phyloP scores from a whole-genome alignment of 176 grass and related monocot genomes.

The Canna indica region DNA sequence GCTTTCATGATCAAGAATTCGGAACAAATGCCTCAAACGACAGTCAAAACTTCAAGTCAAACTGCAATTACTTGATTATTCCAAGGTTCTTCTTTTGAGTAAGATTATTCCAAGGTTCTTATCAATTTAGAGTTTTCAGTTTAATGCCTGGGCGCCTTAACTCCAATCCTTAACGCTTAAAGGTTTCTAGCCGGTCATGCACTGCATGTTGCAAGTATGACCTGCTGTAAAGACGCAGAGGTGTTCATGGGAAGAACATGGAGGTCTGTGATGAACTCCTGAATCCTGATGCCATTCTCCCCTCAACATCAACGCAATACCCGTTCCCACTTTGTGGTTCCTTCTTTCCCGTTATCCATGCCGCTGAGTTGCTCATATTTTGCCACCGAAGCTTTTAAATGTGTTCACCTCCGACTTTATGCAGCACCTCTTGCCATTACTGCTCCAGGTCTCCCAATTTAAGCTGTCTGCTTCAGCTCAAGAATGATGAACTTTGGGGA shows the following conservation, averaged over 20 bases:
- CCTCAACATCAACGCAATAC: not conserved
- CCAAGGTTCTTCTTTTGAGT: too few relatives aligned
- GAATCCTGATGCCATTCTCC: not conserved
- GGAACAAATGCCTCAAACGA: too few relatives aligned
- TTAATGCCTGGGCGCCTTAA: not conserved
- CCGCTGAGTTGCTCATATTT: not conserved
- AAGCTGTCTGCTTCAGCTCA: slow-evolving; percentile 24
- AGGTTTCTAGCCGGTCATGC: slow-evolving; percentile 46
- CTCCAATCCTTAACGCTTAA: slow-evolving; percentile 23
- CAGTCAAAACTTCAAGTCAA: too few relatives aligned
- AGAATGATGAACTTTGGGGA: slow-evolving; percentile 50
- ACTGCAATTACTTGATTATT: too few relatives aligned
- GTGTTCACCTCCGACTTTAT: slow-evolving; percentile 45
- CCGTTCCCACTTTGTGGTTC: too few relatives aligned
- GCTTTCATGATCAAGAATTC: too few relatives aligned
- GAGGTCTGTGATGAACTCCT: slow-evolving; percentile 22
- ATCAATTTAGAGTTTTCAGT: too few relatives aligned
- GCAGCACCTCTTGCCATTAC: slow-evolving; percentile 34
- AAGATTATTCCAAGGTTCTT: too few relatives aligned
- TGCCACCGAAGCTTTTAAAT: slow-evolving; percentile 34
- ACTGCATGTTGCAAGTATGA: slow-evolving; percentile 20
- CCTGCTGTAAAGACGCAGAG: slow-evolving; percentile 9
- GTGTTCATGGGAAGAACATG: slow-evolving; percentile 8
- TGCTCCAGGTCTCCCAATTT: slow-evolving; percentile 8
- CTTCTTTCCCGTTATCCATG: too few relatives aligned